Base-by-base conservation (phyloP, 139 green algal genomes). In the Volvox reticuliferus region DNA sequence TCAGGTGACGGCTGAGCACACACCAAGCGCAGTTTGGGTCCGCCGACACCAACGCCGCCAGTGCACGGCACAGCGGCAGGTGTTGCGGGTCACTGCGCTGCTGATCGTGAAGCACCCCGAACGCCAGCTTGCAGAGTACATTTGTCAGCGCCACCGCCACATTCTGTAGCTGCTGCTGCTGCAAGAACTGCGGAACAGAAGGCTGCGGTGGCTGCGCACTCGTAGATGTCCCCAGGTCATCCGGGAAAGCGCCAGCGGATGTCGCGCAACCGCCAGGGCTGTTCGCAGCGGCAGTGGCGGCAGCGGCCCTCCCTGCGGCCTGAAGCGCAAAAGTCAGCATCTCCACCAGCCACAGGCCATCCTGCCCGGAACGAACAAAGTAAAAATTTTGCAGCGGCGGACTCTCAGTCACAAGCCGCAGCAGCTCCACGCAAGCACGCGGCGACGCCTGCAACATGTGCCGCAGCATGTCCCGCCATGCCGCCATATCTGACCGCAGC, bases 401-500 rank as follows among this genome's bases (percentile, higher is more conserved):
- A 61, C 22, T 77, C 44, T 3, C 21, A 33, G 55, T n/a, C 30
- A 90, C 32, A 28, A 19, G 0, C 22, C 73, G 55, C 32, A 84
- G 73, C 32, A 90, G 73, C 73, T 90, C 73, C 37, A 78, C n/a
- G 37, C 33, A 33, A 36, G 69, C 85, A 30, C 85, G 85, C 69
- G 69, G 69, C 16, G 85, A 89, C 19, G 85, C 50, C 32, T 37
- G 18, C 69, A 82, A 36, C 55, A 90, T 63, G 30, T 50, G 18
- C 0, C 32, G 50, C 86, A 84, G 20, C 73, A 90, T 63, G 75
- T 85, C 86, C 1, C 37, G 20, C 86, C 86, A 90, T 2, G 19
- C 32, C 21, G 50, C 16, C 73, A 90, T 22, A 61, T 95, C 91
- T 20, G 33, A 68, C 30, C 91, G 79, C 81, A 95, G 91, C 22